Percentiles rank a stretch among this genome's conserved stretches.
Conservation (phyloP, 192 early-diverging fungal genomes). For the Jimgerdemannia lactiflua region DNA sequence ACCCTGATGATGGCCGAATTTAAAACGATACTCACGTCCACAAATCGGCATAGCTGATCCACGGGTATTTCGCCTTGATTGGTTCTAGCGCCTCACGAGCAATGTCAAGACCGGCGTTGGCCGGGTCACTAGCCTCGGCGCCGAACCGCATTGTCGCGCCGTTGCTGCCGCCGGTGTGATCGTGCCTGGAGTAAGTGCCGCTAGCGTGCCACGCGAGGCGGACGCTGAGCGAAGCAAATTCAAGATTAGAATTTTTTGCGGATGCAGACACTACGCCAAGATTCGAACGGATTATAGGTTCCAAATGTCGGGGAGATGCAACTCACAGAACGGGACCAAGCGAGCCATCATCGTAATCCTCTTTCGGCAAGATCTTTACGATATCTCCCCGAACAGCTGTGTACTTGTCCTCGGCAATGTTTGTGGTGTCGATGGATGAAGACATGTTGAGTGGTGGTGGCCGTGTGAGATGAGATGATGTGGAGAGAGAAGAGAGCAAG, state of each 20-base stretch:
- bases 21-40: slow-evolving; percentile 49
- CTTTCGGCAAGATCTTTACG: slow-evolving; percentile 26
- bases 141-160: slow-evolving; percentile 67
- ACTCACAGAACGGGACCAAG: slow-evolving; percentile 62
- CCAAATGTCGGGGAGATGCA: neutral
- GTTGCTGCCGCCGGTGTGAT: slow-evolving; percentile 45
- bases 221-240: slow-evolving; percentile 10
- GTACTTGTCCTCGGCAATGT: slow-evolving; percentile 31
- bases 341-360: slow-evolving; percentile 56
- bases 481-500: no score
- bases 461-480: no score
- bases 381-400: slow-evolving; percentile 36
- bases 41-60: slow-evolving; percentile 71
- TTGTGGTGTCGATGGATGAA: no score
- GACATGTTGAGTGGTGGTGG: no score
- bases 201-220: slow-evolving; percentile 61
- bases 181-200: slow-evolving; percentile 65
- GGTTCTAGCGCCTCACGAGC: slow-evolving; percentile 54
- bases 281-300: slow-evolving; percentile 31
- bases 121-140: slow-evolving; percentile 59
- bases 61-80: slow-evolving; percentile 57
- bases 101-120: slow-evolving; percentile 57
- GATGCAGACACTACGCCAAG: neutral
- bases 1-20: neutral
- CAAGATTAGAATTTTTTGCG: neutral